Evolutionary conservation across 495 filamentous ascomycete species (phyloP).

Genomic region (Cryomyces minteri): DNA sequence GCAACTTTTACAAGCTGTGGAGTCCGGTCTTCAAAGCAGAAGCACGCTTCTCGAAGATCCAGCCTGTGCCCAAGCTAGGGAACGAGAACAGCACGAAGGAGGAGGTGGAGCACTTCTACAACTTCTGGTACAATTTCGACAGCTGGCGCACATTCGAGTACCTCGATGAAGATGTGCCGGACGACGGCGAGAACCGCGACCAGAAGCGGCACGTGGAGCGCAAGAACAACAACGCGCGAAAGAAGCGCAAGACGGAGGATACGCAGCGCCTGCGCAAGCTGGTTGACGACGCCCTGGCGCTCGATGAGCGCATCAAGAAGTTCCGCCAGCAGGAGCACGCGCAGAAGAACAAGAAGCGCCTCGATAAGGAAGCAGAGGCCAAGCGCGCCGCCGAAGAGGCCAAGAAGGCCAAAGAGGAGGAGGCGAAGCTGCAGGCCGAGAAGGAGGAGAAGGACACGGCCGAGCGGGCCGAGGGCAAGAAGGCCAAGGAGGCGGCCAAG

Average conservation of each 20-base stretch:
- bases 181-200: constrained; percentile 96
- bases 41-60: constrained; percentile 73
- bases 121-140: constrained; percentile 99
- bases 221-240: constrained; percentile 92
- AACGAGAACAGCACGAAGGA: constrained; percentile 73
- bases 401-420: constrained; percentile 55
- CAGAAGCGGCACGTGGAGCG: constrained; percentile 95
- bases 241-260: constrained; percentile 99
- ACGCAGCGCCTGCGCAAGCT: constrained; percentile 73
- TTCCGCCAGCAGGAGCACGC: constrained; percentile 84
- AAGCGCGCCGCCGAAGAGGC: constrained; percentile 69
- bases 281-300: constrained; percentile 63
- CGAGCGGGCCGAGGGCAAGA: constrained; percentile 70
- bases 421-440: constrained; percentile 56
- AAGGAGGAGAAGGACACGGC: constrained; percentile 73
- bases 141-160: constrained; percentile 97
- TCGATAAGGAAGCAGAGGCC: constrained; percentile 82
- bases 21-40: constrained; percentile 70
- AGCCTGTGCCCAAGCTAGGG: constrained; percentile 73
- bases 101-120: constrained; percentile 88
- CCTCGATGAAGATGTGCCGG: constrained; percentile 93
- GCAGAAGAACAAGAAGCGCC: constrained; percentile 79
- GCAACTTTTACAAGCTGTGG: constrained; percentile 94
- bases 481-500: constrained; percentile 94
- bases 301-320: constrained; percentile 89